Percentiles rank a stretch among this genome's conserved stretches.
Evolutionary conservation across 140 eudicot species (phyloP).

Genomic region (Senecio squalidus): DNA sequence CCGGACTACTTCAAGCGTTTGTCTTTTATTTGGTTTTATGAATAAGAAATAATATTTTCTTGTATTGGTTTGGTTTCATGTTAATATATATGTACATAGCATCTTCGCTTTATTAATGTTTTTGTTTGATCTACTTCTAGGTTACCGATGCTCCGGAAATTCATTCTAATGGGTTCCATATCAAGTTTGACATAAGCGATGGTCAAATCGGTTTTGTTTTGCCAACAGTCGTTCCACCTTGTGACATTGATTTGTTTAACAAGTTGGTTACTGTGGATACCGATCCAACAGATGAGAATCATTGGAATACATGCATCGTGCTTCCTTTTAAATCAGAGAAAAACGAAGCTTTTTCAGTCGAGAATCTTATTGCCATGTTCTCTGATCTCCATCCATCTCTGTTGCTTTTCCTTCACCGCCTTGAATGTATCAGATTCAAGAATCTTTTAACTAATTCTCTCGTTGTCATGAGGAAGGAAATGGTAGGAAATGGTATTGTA

Average conservation of each 20-base stretch:
- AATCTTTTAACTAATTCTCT: slow-evolving; percentile 55
- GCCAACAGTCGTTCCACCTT: slow-evolving; percentile 77
- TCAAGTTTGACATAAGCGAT: slow-evolving; percentile 80
- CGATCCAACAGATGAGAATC: slow-evolving; percentile 23
- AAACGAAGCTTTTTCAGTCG: slow-evolving; percentile 39
- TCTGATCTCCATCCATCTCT: slow-evolving; percentile 93
- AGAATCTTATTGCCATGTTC: slow-evolving; percentile 70
- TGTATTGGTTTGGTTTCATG: neutral
- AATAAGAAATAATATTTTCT: too few species aligned
- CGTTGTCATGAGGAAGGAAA: slow-evolving; percentile 68
- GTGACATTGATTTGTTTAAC: slow-evolving; percentile 49
- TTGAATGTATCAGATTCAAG: slow-evolving; percentile 69
- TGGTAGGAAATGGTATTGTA: slow-evolving; percentile 62
- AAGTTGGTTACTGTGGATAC: slow-evolving; percentile 37
- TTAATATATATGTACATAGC: neutral
- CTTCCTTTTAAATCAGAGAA: slow-evolving; percentile 73
- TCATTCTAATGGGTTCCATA: slow-evolving; percentile 94
- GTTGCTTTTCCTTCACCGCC: slow-evolving; percentile 89
- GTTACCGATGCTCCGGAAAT: slow-evolving; percentile 98
- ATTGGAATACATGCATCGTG: slow-evolving; percentile 84
- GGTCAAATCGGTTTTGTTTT: slow-evolving; percentile 97
- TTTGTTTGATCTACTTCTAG: slow-evolving; percentile 40
- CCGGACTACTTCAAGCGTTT: too few species aligned
- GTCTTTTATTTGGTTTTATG: too few species aligned
- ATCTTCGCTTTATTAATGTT: too few species aligned